Evolutionary conservation across 805 yeast species (phyloP).

Genomic region (Groenewaldozyma salmanticensis): DNA sequence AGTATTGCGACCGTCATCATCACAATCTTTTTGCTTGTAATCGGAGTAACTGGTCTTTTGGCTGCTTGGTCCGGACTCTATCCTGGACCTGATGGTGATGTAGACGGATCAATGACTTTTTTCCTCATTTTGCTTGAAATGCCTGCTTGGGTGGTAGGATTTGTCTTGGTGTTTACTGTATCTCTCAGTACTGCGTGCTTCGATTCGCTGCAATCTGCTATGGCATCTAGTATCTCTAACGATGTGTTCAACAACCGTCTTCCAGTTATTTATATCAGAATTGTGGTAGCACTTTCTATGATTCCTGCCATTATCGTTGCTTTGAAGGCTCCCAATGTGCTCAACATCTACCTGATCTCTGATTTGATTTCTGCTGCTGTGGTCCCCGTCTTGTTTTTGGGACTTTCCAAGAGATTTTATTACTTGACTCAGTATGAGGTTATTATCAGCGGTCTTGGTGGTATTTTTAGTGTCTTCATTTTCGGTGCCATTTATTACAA

Average conservation of each 20-base stretch:
- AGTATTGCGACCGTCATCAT: slow-evolving; percentile 62
- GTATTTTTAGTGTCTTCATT: slow-evolving; percentile 66
- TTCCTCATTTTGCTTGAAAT: slow-evolving; percentile 59
- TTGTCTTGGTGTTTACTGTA: slow-evolving; percentile 65
- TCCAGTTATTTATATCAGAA: slow-evolving; percentile 55
- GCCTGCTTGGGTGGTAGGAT: slow-evolving; percentile 82
- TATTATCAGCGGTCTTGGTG: slow-evolving; percentile 76
- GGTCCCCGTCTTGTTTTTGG: slow-evolving; percentile 75
- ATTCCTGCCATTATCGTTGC: slow-evolving; percentile 86
- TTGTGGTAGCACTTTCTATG: slow-evolving; percentile 63
- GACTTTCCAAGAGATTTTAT: slow-evolving; percentile 56
- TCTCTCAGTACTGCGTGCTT: slow-evolving; percentile 78
- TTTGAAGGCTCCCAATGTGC: slow-evolving; percentile 67
- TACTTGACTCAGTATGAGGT: slow-evolving; percentile 73
- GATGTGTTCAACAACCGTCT: slow-evolving; percentile 81
- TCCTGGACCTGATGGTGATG: slow-evolving; percentile 30
- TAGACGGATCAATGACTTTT: slow-evolving; percentile 57
- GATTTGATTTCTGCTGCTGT: slow-evolving; percentile 83
- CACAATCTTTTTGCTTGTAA: slow-evolving; percentile 53
- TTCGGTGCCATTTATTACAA: slow-evolving; percentile 77
- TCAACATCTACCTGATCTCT: slow-evolving; percentile 82
- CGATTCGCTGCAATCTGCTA: slow-evolving; percentile 81
- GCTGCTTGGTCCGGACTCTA: slow-evolving; percentile 84
- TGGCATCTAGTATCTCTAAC: slow-evolving; percentile 81
- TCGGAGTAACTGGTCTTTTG: slow-evolving; percentile 75